Base-by-base conservation (phyloP, 768 basidiomycete genomes). In the Hygrophoropsis aurantiaca region DNA sequence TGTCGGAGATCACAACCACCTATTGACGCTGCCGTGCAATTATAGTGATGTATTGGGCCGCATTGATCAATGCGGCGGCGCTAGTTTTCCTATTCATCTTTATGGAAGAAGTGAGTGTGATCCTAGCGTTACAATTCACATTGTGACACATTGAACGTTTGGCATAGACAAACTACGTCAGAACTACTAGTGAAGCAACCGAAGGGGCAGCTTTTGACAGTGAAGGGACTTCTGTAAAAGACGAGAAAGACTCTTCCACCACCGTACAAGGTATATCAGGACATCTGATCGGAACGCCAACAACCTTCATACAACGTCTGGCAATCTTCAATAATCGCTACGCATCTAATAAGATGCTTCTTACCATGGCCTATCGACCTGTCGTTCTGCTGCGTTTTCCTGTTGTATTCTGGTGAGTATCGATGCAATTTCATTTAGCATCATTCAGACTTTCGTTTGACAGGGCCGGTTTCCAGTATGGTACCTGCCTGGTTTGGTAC, bases 401-500 rank as follows among this genome's bases (percentile, higher is more conserved):
- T 38, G 56, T 57, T 20, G 44, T 57, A 13, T 57, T 57, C 36
- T 57, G 56, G 56, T 46, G 24, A 40, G 46, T 25, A 18, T 21
- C 9, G n/a, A 21, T 38, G 6, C 2, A 9, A 8, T 38, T 21
- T 10, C 18, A 11, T 16, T 38, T 11, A 23, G 32, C 16, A 11
- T 13, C 16, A 16, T 20, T n/a, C 7, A 42, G 33, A 37, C 5
- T 13, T 27, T 7, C 13, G 27, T 13, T 23, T 21, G 32, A 36
- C 19, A 58, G 52, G 57, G 53, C 54, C 38, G 53, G 53, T 23
- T 59, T 59, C 32, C 57, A 55, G 34, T 59, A 59, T 25, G 58
- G 58, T 7, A 42, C 46, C 2, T 50, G 50, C 49, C 49, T 59
- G 9, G 53, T 58, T 38, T 59, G 57, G 57, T 59, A 56, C 32